Conservation (phyloP, 164 flowering plant genomes). For the Magnolia changhungtana region DNA sequence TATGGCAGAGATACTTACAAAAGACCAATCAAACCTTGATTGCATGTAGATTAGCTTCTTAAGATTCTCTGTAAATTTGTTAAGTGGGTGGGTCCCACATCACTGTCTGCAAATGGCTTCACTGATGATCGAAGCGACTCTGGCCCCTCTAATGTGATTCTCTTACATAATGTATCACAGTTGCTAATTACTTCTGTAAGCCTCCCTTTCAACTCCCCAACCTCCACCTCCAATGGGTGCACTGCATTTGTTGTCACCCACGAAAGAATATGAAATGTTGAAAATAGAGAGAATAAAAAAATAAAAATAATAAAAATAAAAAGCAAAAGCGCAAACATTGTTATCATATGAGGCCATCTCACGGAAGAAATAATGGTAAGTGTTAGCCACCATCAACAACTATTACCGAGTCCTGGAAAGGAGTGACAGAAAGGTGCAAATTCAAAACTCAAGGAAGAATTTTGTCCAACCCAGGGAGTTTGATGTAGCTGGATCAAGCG, state of each 20-base stretch:
- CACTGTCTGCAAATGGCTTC: slow-evolving; percentile 52
- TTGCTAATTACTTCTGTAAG: slow-evolving; percentile 86
- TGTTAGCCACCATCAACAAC: too few relatives aligned
- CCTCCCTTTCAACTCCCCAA: slow-evolving; percentile 94
- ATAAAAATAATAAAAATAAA: too few relatives aligned
- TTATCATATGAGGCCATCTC: too few relatives aligned
- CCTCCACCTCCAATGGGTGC: slow-evolving; percentile 82
- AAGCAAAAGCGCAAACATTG: neutral
- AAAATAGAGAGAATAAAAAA: too few relatives aligned
- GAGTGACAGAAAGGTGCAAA: too few relatives aligned
- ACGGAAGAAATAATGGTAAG: too few relatives aligned
- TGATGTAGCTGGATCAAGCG: too few relatives aligned
- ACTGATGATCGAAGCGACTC: slow-evolving; percentile 66
- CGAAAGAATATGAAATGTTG: neutral
- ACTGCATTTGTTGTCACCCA: slow-evolving; percentile 41
- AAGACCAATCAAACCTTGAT: too few relatives aligned
- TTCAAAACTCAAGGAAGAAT: too few relatives aligned
- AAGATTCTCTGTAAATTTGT: slow-evolving; percentile 19
- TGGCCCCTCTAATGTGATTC: slow-evolving; percentile 77
- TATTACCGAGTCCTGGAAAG: too few relatives aligned
- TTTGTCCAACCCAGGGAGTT: too few relatives aligned
- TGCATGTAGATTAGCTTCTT: slow-evolving; percentile 11
- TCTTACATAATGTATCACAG: slow-evolving; percentile 87
- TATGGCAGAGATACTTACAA: too few relatives aligned
- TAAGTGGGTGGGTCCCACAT: slow-evolving; percentile 19